Percentiles rank a stretch among this genome's conserved stretches.
These are phyloP conservation scores for Comarum palustre DNA, from an alignment of 306 rosid species.

Conservation along the genomic window DNA sequence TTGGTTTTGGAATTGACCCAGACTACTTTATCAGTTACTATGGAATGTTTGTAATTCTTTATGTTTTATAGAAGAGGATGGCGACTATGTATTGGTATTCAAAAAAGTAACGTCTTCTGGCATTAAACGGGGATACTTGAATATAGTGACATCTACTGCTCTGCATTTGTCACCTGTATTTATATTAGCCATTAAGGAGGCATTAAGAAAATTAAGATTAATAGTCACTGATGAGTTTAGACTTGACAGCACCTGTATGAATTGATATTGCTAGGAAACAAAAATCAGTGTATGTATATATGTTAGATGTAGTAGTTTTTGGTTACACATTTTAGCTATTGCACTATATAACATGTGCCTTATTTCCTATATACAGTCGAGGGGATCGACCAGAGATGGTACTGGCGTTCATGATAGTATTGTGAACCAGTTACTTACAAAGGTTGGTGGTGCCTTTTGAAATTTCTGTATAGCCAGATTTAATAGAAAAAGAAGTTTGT, in stretches of 20 bases:
- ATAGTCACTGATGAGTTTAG: neutral
- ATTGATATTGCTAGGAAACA: neutral
- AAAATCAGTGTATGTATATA: neutral
- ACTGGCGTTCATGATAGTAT: conserved; percentile 99
- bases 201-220: neutral
- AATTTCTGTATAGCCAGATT: conserved; percentile 14
- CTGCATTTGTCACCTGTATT: neutral
- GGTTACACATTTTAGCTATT: neutral
- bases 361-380: conserved; percentile 54
- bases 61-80: neutral
- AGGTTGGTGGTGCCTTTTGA: conserved; percentile 53
- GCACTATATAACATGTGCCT: conserved; percentile 13
- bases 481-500: conserved; percentile 1
- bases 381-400: conserved; percentile 98
- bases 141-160: neutral
- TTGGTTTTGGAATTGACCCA: no score
- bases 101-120: neutral
- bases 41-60: neutral
- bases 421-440: conserved; percentile 97
- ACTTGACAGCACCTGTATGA: neutral
- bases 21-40: no score
- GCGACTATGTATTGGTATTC: neutral
- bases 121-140: neutral
- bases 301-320: neutral
- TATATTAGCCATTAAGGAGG: neutral